Conservation (phyloP, 2,329 filamentous ascomycete species). For the Hypoxylon sp. region DNA sequence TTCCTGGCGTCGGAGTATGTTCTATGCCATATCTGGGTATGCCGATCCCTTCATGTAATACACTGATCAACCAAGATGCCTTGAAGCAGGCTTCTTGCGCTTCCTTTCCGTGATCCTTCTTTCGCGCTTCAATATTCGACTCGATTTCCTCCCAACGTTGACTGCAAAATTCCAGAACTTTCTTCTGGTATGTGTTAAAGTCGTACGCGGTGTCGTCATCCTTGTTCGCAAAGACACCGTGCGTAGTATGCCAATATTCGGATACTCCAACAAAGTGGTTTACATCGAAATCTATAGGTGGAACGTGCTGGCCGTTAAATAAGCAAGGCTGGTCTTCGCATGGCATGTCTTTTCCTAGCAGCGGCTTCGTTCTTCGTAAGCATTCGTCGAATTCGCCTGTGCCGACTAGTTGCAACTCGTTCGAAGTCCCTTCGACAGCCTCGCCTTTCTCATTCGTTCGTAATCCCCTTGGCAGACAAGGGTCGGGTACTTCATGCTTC, state of each 20-base stretch:
- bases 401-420: slow-evolving; percentile 75
- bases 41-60: slow-evolving; percentile 95
- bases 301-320: slow-evolving; percentile 91
- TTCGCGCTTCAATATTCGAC: slow-evolving; percentile 72
- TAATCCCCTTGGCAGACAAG: slow-evolving; percentile 87
- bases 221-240: slow-evolving; percentile 87
- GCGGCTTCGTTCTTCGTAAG: slow-evolving; percentile 82
- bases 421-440: slow-evolving; percentile 57
- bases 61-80: slow-evolving; percentile 96
- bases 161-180: slow-evolving; percentile 87
- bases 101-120: slow-evolving; percentile 83
- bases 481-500: slow-evolving; percentile 83
- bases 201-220: slow-evolving; percentile 86
- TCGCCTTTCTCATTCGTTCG: slow-evolving; percentile 81
- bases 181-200: slow-evolving; percentile 87
- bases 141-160: slow-evolving; percentile 85
- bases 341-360: slow-evolving; percentile 89
- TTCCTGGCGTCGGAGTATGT: slow-evolving; percentile 63
- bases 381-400: slow-evolving; percentile 92
- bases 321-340: slow-evolving; percentile 89
- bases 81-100: slow-evolving; percentile 96
- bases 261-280: slow-evolving; percentile 99
- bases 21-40: slow-evolving; percentile 89
- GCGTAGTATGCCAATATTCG: slow-evolving; percentile 99
- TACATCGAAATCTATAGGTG: slow-evolving; percentile 95